These are phyloP conservation scores for Fusarium haematococcum DNA, from an alignment of 2,329 filamentous ascomycete species.

Conservation along the genomic window DNA sequence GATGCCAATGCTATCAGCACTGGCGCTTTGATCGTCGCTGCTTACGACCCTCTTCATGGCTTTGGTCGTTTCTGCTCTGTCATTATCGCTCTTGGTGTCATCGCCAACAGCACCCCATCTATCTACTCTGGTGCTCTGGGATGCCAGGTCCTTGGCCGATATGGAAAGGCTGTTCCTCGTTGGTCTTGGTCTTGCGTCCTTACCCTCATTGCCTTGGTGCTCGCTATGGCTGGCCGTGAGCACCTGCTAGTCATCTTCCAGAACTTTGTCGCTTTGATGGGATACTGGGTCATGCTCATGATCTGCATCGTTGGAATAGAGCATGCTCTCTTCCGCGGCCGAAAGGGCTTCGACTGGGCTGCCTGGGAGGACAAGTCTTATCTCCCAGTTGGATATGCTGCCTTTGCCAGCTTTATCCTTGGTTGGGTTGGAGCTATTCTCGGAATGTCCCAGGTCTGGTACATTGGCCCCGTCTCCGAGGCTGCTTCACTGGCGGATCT, in stretches of 20 bases:
- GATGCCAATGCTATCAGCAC: slow-evolving; percentile 64
- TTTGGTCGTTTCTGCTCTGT: slow-evolving; percentile 70
- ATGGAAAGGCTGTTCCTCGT: slow-evolving; percentile 64
- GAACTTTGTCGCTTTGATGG: slow-evolving; percentile 66
- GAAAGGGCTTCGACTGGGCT: slow-evolving; percentile 55
- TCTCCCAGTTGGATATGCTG: slow-evolving; percentile 58
- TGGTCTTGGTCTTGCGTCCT: slow-evolving; percentile 66
- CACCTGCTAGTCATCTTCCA: slow-evolving; percentile 65
- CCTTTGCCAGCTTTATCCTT: slow-evolving; percentile 57
- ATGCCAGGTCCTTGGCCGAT: slow-evolving; percentile 68
- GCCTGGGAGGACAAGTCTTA: slow-evolving; percentile 60
- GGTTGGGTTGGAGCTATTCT: slow-evolving; percentile 65
- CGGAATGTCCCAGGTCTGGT: slow-evolving; percentile 70
- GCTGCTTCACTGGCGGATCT: slow-evolving; percentile 62
- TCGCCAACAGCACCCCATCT: slow-evolving; percentile 67
- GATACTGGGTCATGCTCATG: slow-evolving; percentile 67
- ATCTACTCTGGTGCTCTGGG: slow-evolving; percentile 70
- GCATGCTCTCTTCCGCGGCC: slow-evolving; percentile 57
- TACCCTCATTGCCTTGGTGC: slow-evolving; percentile 66
- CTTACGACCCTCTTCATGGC: slow-evolving; percentile 63
- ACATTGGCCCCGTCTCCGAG: slow-evolving; percentile 66
- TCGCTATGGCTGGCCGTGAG: slow-evolving; percentile 65
- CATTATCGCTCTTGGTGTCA: slow-evolving; percentile 64
- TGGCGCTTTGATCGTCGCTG: slow-evolving; percentile 67
- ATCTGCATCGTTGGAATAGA: slow-evolving; percentile 61